Evolutionary conservation across 2,329 filamentous ascomycete genomes (phyloP), one percentile per base, ranked within the genome.

Genomic region (Fusarium bulbicola): DNA sequence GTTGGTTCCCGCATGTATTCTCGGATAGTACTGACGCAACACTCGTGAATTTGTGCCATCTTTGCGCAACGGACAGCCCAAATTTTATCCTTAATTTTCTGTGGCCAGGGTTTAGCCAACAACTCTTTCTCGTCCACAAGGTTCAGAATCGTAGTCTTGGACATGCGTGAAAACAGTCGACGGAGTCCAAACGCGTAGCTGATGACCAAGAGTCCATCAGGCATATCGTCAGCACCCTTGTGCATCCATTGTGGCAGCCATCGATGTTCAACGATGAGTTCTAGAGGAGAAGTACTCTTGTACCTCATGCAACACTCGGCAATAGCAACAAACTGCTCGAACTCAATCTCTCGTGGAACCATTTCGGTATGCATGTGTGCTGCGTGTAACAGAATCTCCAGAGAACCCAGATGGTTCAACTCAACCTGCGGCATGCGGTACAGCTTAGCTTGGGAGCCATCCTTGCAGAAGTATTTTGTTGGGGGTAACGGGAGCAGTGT

Each of bases 351-450:
- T 12, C 83, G 80, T 1, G 87, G 86, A 9, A 89, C 79, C 59
- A 81, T 79, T 12, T 84, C 80, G 50, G 82, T 83, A 63, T 87
- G 86, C 80, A 85, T 82, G 70, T 88, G 86, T 2, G 86, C 86
- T 5, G 87, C 87, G 63, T 88, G 83, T 6, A 89, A 78, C 2
- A 89, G 70, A 4, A 85, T 84, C 66, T 85, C 84, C 16, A 89
- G 75, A 1, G 84, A 80, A 6, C 79, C 75, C 5, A 84, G 63
- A 5, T 75, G 78, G 59, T 88, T 86, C 11, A 81, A 68, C 70
- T 88, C 86, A 34, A 81, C 75, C 72, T 88, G 86, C 5, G 86
- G 86, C 87, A 89, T 88, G 16, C 85, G 83, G 68, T 87, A 88
- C 3, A 88, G 73, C 69, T 80, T 84, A 4, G 83, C 83, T 68